Evolutionary conservation across 768 basidiomycete genomes (phyloP), one percentile per base, ranked within the genome.

Genomic region (Kwoniella botswanensis): DNA sequence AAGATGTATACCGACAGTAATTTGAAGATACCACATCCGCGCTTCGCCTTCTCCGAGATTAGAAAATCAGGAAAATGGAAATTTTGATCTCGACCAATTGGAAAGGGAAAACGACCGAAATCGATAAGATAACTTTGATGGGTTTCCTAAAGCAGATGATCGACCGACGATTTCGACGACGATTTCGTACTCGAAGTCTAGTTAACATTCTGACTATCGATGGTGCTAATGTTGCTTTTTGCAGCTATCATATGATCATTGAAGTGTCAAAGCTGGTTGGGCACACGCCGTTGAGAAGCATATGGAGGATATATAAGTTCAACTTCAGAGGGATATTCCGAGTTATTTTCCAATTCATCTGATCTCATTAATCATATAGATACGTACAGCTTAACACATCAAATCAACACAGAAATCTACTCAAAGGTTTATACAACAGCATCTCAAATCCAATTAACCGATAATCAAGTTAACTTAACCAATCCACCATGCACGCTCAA

Each of bases 31-130:
- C 46, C 46, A 15, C 18, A 15, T 50, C 46, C 46, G 46, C 46
- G 13, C 46, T 50, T 50, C 46, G 52, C 54, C 64, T 22, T 17
- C 41, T 56, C 64, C 64, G 64, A 65, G 3, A 65, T 65, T n/a
- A 46, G 64, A 44, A 43, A 42, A 21, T 44, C 53, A 65, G 64
- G 64, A 24, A n/a, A 50, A 50, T 18, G 11, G 13, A 29, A 35
- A 54, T 68, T 68, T n/a, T 50, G 52, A 68, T 68, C 29, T 53
- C 59, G 67, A 68, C 67, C 54, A 46, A 53, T 15, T 21, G 24
- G 22, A 60, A 35, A 18, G 26, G 18, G 24, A 60, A 53, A 15
- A 18, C 9, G 22, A 52, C 63, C 63, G 46, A 17, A 63, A 63
- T 41, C 63, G 63, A 63, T 50, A 63, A 63, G 59, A 61, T 61